Base-by-base conservation (phyloP, 371 early-diverging fungal genomes). In the Gilbertella persicaria region DNA sequence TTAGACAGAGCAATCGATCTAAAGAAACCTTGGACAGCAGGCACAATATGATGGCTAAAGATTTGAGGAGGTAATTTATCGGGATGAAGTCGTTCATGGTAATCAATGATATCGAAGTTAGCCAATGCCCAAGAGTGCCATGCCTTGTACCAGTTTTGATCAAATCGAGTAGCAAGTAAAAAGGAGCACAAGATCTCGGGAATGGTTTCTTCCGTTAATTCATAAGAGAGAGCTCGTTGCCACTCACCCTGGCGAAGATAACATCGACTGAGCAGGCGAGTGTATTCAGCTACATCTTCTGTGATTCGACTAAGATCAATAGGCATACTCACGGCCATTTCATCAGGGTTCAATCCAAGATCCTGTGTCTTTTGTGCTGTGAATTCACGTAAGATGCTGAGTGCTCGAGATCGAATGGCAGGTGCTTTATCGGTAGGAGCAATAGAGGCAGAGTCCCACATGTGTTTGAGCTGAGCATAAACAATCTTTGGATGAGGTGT, bases 101-200 rank as follows among this genome's bases (percentile, higher is more conserved):
- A 79, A 33, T 87, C 82, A 35, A 96, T 82, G 46, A 91, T 94
- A 50, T 96, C 95, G 64, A 94, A 95, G 67, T 99, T 96, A 8
- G 92, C 88, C 20, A 97, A 71, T 5, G 98, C 98, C 92, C 95
- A 95, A n/a, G 93, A 85, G 62, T 99, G 98, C 98, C 98, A 98
- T 24, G 97, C 96, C 69, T 96, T 97, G 80, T 99, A 97, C 93
- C 94, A 97, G 41, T 92, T 83, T 75, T 83, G 84, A 75, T 97
- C 97, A 72, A 91, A 87, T 28, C 91, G 88, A 1, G 95, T 96
- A 0, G 99, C 97, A 12, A 92, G 80, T 0, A 85, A 74, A 66
- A 93, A 95, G 3, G 92, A 90, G 21, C 84, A 71, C 24, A 97
- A 62, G 25, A 92, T 92, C 44, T 89, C 89, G 14, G 91, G 90